Evolutionary conservation across 2,329 filamentous ascomycete genomes (phyloP).

Genomic region (Cercospora janseana): DNA sequence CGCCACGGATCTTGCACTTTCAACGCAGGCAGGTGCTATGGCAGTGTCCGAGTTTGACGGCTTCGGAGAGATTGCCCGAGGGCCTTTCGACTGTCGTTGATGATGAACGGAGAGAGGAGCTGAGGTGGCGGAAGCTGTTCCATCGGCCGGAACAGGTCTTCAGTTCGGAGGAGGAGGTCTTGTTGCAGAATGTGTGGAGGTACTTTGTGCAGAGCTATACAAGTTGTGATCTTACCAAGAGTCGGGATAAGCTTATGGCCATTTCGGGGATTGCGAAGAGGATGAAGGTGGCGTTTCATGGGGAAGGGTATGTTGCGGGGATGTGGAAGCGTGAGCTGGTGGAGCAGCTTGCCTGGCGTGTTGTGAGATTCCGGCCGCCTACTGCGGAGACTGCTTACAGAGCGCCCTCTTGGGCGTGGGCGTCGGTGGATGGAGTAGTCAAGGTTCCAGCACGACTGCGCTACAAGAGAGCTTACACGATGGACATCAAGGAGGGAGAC

Average conservation of each 20-base stretch:
- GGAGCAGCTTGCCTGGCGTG: background rate
- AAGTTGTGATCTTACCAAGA: background rate
- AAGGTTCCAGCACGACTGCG: too few relatives aligned
- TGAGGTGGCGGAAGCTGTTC: background rate
- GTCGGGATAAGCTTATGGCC: conserved; percentile 4
- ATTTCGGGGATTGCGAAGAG: conserved; percentile 4
- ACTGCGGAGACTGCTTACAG: background rate
- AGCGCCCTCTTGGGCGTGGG: conserved; percentile 10
- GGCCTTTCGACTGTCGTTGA: conserved; percentile 9
- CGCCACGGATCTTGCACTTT: conserved; percentile 19
- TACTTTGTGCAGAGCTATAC: conserved; percentile 1
- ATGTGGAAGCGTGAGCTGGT: background rate
- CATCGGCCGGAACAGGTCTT: background rate
- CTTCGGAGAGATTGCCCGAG: conserved; percentile 17
- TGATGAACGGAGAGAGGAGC: background rate
- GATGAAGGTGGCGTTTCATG: background rate
- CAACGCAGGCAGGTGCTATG: conserved; percentile 16
- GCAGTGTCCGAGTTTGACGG: conserved; percentile 15
- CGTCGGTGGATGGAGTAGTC: conserved; percentile 10
- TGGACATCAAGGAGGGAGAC: too few relatives aligned
- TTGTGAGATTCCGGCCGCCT: background rate
- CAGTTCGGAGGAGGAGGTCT: background rate
- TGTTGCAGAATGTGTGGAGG: background rate
- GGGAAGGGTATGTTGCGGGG: conserved; percentile 10
- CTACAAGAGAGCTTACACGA: too few relatives aligned